Conservation (phyloP, 1,284 basidiomycete genomes). For the Apiotrichum akiyoshidainum region DNA sequence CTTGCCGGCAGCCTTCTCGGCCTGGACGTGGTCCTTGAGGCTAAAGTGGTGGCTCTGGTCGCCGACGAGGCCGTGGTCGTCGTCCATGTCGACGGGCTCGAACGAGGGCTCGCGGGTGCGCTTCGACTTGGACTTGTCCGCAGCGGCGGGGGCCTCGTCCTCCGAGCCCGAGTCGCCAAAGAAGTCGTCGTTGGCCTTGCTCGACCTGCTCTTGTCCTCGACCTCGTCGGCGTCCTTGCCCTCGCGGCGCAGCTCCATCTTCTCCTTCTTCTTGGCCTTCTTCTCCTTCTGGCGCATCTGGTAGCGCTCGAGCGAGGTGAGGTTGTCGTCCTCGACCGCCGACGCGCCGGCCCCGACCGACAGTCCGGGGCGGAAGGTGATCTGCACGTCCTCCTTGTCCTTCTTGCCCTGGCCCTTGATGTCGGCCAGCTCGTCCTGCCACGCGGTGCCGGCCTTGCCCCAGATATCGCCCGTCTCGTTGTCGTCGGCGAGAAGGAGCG, state of each 20-base stretch:
- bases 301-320: conserved; percentile 77
- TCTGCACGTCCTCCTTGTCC: conserved; percentile 67
- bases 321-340: conserved; percentile 56
- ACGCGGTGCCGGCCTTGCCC: conserved; percentile 54
- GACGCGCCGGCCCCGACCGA: conserved; percentile 36
- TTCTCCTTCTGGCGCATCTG: conserved; percentile 83
- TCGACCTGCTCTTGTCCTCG: conserved; percentile 46
- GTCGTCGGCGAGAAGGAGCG: conserved; percentile 64
- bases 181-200: conserved; percentile 60
- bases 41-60: conserved; percentile 64
- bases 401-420: conserved; percentile 16
- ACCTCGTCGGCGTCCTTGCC: conserved; percentile 46
- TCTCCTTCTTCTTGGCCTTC: conserved; percentile 62
- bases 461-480: conserved; percentile 64
- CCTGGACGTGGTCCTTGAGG: conserved; percentile 82
- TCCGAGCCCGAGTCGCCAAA: conserved; percentile 57
- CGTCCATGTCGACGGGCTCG: conserved; percentile 6
- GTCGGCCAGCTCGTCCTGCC: conserved; percentile 47
- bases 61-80: conserved; percentile 15
- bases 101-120: not conserved
- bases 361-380: conserved; percentile 86
- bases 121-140: not conserved
- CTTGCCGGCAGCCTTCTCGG: conserved; percentile 64
- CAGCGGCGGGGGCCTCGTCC: conserved; percentile 34
- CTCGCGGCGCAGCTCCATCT: conserved; percentile 44